Base-by-base conservation (phyloP, 306 rosid genomes). In the Malus sylvestris region DNA sequence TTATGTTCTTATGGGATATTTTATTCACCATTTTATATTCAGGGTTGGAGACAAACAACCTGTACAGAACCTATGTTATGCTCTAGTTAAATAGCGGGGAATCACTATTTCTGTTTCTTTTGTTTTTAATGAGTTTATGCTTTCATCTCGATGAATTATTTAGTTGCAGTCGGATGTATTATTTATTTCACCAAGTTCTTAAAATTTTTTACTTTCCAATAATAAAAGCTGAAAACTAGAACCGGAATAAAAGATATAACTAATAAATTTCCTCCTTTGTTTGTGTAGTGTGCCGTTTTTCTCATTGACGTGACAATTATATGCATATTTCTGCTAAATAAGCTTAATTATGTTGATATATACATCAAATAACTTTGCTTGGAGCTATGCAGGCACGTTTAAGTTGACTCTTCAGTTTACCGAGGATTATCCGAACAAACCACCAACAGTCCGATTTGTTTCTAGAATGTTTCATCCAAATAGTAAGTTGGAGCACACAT, bases 391-490 rank as follows among this genome's bases (percentile, higher is more conserved):
- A 92, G 97, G 97, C 61, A 92, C 97, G 83, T 92, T 92, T 79
- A 92, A 92, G 86, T 82, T 92, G 86, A 92, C 91, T 10, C 96
- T 92, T 73, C 97, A 92, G 80, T 92, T 92, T 81, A 57, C 88
- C 4, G 97, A 92, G 84, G 97, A 92, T 83, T 92, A 92, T 83
- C 97, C 97, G 59, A 92, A 92, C 89, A 92, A 92, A 78, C 97
- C 97, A 60, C 97, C 97, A 15, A 92, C 89, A 25, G 97, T 92
- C 52, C 89, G 96, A 68, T 92, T 92, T 86, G 96, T 92, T 57
- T 92, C 97, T 79, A 85, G 97, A 74, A 92, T 92, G 97, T 90
- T 92, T 77, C 97, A 92, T 70, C 97, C 97, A 58, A 92, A 92
- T 73, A 92, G 97, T 92, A 92, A 92, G 97, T 83, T 76, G 73